Conservation (phyloP, 2,329 filamentous ascomycete genomes). For the Sporothrix globosa region DNA sequence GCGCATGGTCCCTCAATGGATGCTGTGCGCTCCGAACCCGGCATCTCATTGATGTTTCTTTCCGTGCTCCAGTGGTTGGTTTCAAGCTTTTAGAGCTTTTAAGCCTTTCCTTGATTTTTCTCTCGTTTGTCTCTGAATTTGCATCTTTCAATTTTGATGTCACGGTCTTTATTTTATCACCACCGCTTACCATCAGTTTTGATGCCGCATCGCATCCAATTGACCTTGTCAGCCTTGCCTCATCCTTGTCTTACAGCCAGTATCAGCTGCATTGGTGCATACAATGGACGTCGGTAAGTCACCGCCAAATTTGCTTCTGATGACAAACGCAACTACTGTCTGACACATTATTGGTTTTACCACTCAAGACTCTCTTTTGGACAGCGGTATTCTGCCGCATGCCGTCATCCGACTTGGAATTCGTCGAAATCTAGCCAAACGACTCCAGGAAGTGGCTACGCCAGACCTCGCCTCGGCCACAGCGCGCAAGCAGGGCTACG, state of each 20-base stretch:
- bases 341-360: neutral
- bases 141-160: neutral
- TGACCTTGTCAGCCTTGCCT: neutral
- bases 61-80: neutral
- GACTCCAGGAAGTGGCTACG: constrained; percentile 57
- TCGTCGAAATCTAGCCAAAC: constrained; percentile 65
- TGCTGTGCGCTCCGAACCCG: neutral
- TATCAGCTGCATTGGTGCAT: too few species aligned
- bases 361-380: constrained; percentile 58
- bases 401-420: constrained; percentile 67
- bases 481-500: constrained; percentile 61
- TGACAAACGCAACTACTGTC: too few species aligned
- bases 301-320: neutral
- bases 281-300: constrained; percentile 36
- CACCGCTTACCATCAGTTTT: neutral
- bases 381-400: constrained; percentile 67
- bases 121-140: neutral
- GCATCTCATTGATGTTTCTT: constrained; percentile 12
- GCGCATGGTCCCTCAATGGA: constrained; percentile 27
- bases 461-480: constrained; percentile 41
- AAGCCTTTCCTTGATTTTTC: neutral
- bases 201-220: neutral
- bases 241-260: constrained; percentile 4
- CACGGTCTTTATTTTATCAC: neutral
- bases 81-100: constrained; percentile 1